Conservation (phyloP, 805 yeast genomes). For the Candida silvicultrix region DNA sequence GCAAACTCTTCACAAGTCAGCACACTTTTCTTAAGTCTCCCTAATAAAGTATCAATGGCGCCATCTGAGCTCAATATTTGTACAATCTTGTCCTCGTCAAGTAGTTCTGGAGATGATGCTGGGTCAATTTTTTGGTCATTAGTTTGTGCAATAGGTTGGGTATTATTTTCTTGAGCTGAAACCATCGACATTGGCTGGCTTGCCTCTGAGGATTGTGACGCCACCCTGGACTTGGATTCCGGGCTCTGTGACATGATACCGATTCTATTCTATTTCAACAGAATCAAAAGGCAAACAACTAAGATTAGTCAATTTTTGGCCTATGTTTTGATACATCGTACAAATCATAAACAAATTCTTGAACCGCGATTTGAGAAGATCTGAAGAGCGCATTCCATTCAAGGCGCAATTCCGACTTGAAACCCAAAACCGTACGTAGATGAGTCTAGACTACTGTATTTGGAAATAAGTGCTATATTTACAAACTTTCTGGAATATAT, state of each 20-base stretch:
- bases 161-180: not conserved
- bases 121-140: constrained; percentile 14
- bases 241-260: not conserved
- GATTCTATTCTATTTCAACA: too few relatives aligned
- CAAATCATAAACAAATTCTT: not conserved
- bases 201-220: not conserved
- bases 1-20: constrained; percentile 82
- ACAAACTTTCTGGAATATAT: too few relatives aligned
- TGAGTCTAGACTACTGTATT: not conserved
- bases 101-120: constrained; percentile 27
- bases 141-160: not conserved
- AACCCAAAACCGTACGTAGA: not conserved
- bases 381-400: not conserved
- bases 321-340: too few relatives aligned
- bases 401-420: not conserved
- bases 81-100: constrained; percentile 44
- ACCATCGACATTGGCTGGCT: not conserved
- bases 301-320: too few relatives aligned
- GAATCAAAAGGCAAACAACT: too few relatives aligned
- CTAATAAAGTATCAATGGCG: constrained; percentile 66
- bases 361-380: not conserved
- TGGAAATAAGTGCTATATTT: not conserved
- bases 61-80: constrained; percentile 60
- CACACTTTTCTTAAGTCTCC: constrained; percentile 72
- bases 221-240: not conserved